Evolutionary conservation across 345 rosid genomes (phyloP), one percentile per base, ranked within the genome.

Genomic region (Gossypium australe): DNA sequence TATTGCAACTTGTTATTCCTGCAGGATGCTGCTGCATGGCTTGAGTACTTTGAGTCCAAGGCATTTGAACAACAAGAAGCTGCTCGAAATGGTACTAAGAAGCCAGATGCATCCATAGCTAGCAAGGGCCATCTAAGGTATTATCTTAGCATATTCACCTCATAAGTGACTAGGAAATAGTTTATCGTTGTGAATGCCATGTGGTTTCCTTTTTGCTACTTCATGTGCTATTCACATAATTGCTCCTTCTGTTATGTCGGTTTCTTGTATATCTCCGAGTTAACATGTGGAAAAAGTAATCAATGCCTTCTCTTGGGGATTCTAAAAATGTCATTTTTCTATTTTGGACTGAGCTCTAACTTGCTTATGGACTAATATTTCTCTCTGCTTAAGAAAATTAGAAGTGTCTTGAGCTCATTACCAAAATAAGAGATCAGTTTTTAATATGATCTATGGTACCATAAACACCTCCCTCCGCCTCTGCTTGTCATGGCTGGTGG

Each of bases 1-100:
- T 70, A 57, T 57, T 57, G 61, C 9, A 20, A 48, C 68, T 44
- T 44, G 53, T 51, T 82, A 57, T 82, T 78, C 48, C 68, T 84
- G 71, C 85, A 95, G 99, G 99, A 95, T 83, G 98, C 99, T 78
- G 98, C 98, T 76, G 99, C 99, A 78, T 95, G 99, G 99, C 94
- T 95, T 68, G 99, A 93, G 81, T 93, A 95, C 84, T 95, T 95
- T 65, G 99, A 93, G 83, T 93, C 99, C 72, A 95, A 95, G 88
- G 96, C 94, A 71, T 89, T 91, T 74, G 98, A 95, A 81, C 99
- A 95, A 82, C 99, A 93, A 86, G 99, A 95, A 88, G 98, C 98
- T 78, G 93, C 97, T 65, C 84, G 99, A 48, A 91, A 95, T 82
- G 99, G 99, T 80, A 90, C 98, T 75, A 87, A 82, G 71, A 95